Percentiles rank a stretch among this genome's conserved stretches.
Evolutionary conservation across 768 basidiomycete species (phyloP).

Genomic region (Suillus occidentalis): DNA sequence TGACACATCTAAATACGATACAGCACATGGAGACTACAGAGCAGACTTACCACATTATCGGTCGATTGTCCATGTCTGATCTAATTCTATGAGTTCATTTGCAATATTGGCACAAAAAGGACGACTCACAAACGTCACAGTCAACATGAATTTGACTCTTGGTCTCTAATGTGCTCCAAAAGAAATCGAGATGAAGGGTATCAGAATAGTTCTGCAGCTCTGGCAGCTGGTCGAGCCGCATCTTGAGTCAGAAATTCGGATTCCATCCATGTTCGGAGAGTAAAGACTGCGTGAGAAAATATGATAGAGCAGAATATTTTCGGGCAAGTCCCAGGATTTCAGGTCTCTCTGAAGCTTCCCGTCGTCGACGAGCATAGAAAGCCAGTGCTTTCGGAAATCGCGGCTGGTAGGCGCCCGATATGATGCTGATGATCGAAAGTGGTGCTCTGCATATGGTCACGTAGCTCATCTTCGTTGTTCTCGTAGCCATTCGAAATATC

Average conservation of each 20-base stretch:
- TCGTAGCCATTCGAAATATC: conserved; percentile 29
- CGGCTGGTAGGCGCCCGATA: conserved; percentile 14
- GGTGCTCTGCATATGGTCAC: conserved; percentile 30
- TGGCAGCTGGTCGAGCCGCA: background rate
- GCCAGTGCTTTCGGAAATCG: background rate
- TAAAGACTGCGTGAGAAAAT: too few relatives aligned
- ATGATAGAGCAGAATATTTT: too few relatives aligned
- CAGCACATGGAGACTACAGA: background rate
- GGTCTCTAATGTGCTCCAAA: background rate
- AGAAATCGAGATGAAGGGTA: background rate
- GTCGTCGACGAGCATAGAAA: background rate
- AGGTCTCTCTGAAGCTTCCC: background rate
- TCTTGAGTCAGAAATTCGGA: too few relatives aligned
- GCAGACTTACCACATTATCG: conserved; percentile 62
- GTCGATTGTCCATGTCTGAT: conserved; percentile 77
- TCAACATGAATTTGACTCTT: conserved; percentile 1
- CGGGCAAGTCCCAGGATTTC: too few relatives aligned
- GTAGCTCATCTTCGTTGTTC: conserved; percentile 33
- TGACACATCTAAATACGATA: background rate
- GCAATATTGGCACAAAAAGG: background rate
- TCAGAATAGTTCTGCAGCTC: background rate
- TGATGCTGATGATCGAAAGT: conserved; percentile 30
- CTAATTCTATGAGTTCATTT: conserved; percentile 32
- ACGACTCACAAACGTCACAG: background rate
- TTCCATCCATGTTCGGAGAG: too few relatives aligned